Percentiles rank a stretch among this genome's conserved stretches.
phyloP scores from a whole-genome alignment of 169 alveolate species.

The Plasmodium vinckei region DNA sequence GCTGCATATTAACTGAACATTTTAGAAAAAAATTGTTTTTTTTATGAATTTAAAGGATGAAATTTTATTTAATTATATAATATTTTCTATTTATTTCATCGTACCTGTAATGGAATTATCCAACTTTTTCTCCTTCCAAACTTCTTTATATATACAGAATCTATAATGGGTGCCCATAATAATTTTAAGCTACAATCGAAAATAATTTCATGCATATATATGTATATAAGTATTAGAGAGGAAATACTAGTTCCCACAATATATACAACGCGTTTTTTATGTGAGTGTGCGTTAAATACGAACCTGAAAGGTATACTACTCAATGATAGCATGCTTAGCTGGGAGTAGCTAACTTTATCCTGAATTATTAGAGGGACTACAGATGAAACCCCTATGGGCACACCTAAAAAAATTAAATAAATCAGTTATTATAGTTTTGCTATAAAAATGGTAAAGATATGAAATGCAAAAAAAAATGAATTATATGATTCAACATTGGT shows the following conservation, averaged over 20 bases:
- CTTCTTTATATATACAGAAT: constrained; percentile 83
- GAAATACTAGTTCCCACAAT: background rate
- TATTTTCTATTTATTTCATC: background rate
- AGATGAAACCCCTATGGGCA: constrained; percentile 89
- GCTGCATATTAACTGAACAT: constrained; percentile 78
- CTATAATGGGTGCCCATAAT: constrained; percentile 96
- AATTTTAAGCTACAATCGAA: constrained; percentile 88
- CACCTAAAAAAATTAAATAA: constrained; percentile 81
- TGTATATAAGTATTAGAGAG: background rate
- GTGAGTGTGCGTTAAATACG: background rate
- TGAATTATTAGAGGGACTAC: constrained; percentile 88
- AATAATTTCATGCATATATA: no score
- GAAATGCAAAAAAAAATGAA: no score
- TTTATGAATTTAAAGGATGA: no score
- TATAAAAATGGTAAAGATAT: constrained; percentile 3
- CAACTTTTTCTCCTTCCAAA: constrained; percentile 95
- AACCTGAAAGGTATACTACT: constrained; percentile 85
- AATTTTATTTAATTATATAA: background rate
- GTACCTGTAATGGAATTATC: constrained; percentile 92
- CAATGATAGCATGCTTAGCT: constrained; percentile 83
- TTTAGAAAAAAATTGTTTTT: background rate
- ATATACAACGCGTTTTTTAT: no score
- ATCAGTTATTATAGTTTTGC: background rate
- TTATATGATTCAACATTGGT: no score
- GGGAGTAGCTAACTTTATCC: constrained; percentile 86